Evolutionary conservation across 2,329 filamentous ascomycete species (phyloP), one percentile per base, ranked within the genome.

Genomic region (Shiraia sp.): DNA sequence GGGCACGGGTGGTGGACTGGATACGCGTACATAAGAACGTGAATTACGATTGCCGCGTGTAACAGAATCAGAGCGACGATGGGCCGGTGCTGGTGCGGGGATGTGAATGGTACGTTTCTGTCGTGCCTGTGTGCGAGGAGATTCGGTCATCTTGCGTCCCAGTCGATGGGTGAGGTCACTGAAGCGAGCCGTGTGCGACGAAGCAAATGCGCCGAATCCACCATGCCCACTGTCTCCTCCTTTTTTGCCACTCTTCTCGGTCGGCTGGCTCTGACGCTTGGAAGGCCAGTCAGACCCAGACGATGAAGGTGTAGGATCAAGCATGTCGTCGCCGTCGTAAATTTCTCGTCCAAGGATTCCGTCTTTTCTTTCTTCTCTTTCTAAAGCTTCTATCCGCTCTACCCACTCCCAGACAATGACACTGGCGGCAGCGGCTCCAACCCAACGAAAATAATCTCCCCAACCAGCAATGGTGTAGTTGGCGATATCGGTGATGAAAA

Each of bases 341-440:
- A 96, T 84, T 63, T 96, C 91, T 50, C 91, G 79, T 3, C 91
- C 91, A 1, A 96, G 73, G 40, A 96, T 95, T 1, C 91, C 91
- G 57, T 95, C 90, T 70, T 95, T 95, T 70, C 91, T 90, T 66
- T 96, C 90, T 67, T 96, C 90, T 54, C 91, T 82, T 72, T 96
- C 91, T 47, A 96, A 71, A 0, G 90, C 89, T 67, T 96, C 91
- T 34, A 96, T 96, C 17, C 91, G 81, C 69, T 96, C 91, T 3
- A 96, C 91, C 91, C 91, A 96, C 69, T 96, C 91, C 91, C 91
- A 96, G 2, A 96, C 91, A 15, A 96, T 88, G n/a, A 96, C 91
- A 70, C 90, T 95, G 19, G 91, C 91, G 1, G 90, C 90, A 0
- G 91, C 90, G 1, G 90, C 90, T 33, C 91, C 91, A n/a, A 96